phyloP scores from a whole-genome alignment of 2,329 filamentous ascomycete genomes.

The Aspergillus japonicus region DNA sequence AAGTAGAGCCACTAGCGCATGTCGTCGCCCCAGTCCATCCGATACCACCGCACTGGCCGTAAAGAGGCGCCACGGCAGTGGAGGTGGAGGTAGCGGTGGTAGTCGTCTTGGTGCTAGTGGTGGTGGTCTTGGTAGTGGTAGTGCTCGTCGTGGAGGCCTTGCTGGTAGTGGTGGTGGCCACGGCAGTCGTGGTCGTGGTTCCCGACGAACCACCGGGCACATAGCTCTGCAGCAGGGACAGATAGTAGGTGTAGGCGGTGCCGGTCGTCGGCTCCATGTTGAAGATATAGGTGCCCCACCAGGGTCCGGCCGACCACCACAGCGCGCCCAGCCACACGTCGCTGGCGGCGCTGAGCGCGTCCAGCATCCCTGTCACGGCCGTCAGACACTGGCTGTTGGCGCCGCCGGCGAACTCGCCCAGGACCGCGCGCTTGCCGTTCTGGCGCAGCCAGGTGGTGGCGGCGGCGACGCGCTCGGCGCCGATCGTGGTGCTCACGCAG shows the following conservation, averaged over 20 bases:
- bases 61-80: conserved; percentile 13
- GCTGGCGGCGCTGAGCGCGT: conserved; percentile 46
- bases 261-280: conserved; percentile 51
- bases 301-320: conserved; percentile 58
- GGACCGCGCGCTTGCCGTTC: conserved; percentile 53
- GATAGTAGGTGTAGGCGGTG: conserved; percentile 39
- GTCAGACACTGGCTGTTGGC: conserved; percentile 51
- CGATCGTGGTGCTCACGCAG: conserved; percentile 56
- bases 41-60: conserved; percentile 24
- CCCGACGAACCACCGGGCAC: conserved; percentile 16
- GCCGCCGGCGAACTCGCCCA: conserved; percentile 58
- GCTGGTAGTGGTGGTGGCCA: not conserved
- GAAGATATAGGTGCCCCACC: conserved; percentile 50
- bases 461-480: conserved; percentile 49
- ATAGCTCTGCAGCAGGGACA: conserved; percentile 29
- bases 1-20: conserved; percentile 10
- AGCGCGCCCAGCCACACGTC: conserved; percentile 55
- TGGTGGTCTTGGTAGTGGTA: conserved; percentile 6
- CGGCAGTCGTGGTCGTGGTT: not conserved
- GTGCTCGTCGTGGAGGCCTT: conserved; percentile 6
- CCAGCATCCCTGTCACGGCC: conserved; percentile 48
- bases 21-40: conserved; percentile 11
- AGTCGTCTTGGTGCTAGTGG: conserved; percentile 5
- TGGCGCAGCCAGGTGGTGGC: conserved; percentile 56
- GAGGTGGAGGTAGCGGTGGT: not conserved